Evolutionary conservation across 169 alveolate genomes (phyloP).

Genomic region (Eimeria falciformis): DNA sequence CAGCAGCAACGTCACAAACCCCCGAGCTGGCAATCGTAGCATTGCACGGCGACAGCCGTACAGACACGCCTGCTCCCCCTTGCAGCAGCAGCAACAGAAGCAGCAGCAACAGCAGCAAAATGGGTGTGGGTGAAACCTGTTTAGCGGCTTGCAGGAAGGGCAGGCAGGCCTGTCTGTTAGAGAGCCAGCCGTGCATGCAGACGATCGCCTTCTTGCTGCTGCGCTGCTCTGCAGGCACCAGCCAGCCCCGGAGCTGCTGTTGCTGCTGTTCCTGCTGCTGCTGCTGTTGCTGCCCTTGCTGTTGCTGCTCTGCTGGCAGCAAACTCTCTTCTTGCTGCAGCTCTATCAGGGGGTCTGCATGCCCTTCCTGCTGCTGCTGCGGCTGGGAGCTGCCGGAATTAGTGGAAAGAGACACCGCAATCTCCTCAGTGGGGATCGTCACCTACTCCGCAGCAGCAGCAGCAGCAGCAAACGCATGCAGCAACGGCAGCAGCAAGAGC

Average conservation of each 20-base stretch:
- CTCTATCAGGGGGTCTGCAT: background rate
- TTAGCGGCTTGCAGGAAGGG: constrained; percentile 41
- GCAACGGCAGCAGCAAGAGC: background rate
- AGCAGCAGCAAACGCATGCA: background rate
- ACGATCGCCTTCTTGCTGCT: constrained; percentile 21
- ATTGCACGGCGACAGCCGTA: constrained; percentile 23
- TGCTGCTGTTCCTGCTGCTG: constrained; percentile 24
- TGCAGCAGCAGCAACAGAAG: constrained; percentile 12
- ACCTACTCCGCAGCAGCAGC: background rate
- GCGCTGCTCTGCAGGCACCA: constrained; percentile 41
- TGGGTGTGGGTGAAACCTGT: constrained; percentile 20
- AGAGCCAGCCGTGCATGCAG: constrained; percentile 61
- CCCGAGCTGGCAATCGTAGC: background rate
- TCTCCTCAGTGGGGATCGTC: background rate
- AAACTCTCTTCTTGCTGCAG: background rate
- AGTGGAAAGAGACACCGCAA: background rate
- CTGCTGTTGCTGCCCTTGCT: constrained; percentile 7
- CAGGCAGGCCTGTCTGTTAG: constrained; percentile 63
- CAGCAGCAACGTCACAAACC: background rate
- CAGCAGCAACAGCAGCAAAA: constrained; percentile 17
- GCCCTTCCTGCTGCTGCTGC: background rate
- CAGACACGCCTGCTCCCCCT: no score
- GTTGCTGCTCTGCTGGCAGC: constrained; percentile 25
- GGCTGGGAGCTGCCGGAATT: background rate
- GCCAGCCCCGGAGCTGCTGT: constrained; percentile 30